A percentile compares a stretch with the other conserved stretches of the same genome.
Conservation (phyloP, 352 stramenopile species). For the Phytopythium litorale region DNA sequence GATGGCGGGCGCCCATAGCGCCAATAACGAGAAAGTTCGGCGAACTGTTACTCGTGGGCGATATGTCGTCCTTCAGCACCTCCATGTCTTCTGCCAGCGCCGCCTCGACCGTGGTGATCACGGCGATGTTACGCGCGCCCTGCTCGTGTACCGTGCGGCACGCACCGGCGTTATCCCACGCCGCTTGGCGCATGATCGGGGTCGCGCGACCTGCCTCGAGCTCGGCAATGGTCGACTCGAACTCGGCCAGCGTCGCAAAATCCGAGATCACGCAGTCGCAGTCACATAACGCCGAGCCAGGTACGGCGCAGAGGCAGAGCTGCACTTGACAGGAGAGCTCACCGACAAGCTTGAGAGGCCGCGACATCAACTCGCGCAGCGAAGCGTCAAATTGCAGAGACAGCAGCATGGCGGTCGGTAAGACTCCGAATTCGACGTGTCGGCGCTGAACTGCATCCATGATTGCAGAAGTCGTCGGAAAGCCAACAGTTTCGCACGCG, state of each 20-base stretch:
- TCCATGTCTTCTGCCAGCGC: background rate
- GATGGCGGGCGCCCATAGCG: background rate
- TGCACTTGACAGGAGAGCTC: background rate
- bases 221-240: background rate
- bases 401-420: conserved; percentile 1
- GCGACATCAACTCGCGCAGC: background rate
- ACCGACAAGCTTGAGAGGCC: background rate
- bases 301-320: conserved; percentile 1
- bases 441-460: background rate
- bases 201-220: background rate
- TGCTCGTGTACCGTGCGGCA: background rate
- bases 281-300: background rate
- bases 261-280: conserved; percentile 5
- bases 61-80: conserved; percentile 1
- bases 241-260: background rate
- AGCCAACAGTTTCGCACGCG: background rate
- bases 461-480: background rate
- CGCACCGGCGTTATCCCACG: background rate
- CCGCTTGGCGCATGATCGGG: background rate
- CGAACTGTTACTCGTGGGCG: background rate
- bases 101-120: conserved; percentile 1
- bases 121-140: background rate
- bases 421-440: background rate
- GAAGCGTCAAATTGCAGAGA: background rate
- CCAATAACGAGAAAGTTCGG: background rate